A percentile compares a stretch with the other conserved stretches of the same genome.
phyloP scores from a whole-genome alignment of 495 filamentous ascomycete genomes.

The Geoglossum glabrum region DNA sequence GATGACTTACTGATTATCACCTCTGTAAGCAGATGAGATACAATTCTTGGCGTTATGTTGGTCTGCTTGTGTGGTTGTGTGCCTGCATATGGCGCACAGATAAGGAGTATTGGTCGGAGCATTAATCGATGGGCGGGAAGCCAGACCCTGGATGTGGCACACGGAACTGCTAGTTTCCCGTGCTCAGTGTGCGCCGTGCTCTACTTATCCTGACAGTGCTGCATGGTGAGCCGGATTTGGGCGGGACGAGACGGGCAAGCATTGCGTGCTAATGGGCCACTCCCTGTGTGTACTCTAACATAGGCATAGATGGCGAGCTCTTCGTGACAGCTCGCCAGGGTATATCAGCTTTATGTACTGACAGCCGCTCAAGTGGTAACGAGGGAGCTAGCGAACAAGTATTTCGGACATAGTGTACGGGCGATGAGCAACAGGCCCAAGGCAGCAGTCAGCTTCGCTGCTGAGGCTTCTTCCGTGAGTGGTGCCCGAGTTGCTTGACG shows the following conservation, averaged over 20 bases:
- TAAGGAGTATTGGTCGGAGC: neutral
- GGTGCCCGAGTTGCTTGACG: constrained; percentile 12
- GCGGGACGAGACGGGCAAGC: no score
- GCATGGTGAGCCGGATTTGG: no score
- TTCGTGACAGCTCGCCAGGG: constrained; percentile 4
- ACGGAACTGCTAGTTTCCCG: no score
- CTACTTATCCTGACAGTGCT: no score
- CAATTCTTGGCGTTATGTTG: no score
- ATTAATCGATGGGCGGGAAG: no score
- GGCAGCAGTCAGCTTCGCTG: neutral
- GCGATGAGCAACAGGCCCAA: neutral
- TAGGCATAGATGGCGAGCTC: constrained; percentile 22
- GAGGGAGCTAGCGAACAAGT: no score
- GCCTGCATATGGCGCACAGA: neutral
- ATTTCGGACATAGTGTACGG: no score
- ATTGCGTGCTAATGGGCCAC: constrained; percentile 3
- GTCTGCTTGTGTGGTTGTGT: neutral
- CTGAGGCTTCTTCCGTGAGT: no score
- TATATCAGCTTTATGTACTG: neutral
- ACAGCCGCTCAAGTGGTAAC: neutral
- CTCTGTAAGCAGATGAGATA: neutral
- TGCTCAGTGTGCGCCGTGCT: no score
- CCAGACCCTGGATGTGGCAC: no score
- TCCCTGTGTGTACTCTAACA: constrained; percentile 23
- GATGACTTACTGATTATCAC: neutral